Evolutionary conservation across 306 rosid genomes (phyloP).

Genomic region (Carpinus fangiana): DNA sequence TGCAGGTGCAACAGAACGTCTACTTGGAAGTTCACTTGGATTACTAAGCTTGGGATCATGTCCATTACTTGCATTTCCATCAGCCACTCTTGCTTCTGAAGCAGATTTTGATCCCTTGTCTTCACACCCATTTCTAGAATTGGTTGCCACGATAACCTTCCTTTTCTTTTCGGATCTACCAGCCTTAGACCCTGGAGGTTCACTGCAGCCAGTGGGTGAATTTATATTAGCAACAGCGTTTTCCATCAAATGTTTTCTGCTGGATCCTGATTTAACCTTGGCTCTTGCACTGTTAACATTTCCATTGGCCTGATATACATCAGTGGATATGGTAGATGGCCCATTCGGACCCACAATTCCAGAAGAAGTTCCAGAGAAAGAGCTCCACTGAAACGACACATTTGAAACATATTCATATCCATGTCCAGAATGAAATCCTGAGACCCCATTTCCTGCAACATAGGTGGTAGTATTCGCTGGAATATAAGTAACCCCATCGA

Average conservation of each 20-base stretch:
- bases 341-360: slow-evolving; percentile 64
- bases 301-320: slow-evolving; percentile 60
- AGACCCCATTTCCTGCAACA: slow-evolving; percentile 64
- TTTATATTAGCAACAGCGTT: slow-evolving; percentile 43
- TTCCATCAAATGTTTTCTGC: slow-evolving; percentile 47
- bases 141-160: slow-evolving; percentile 56
- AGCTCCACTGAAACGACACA: slow-evolving; percentile 77
- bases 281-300: slow-evolving; percentile 57
- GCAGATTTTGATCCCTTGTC: slow-evolving; percentile 52
- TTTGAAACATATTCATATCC: slow-evolving; percentile 76
- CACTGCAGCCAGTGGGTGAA: slow-evolving; percentile 46
- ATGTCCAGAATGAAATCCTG: slow-evolving; percentile 65
- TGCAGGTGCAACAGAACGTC: slow-evolving; percentile 70
- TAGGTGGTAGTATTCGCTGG: slow-evolving; percentile 61
- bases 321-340: slow-evolving; percentile 46
- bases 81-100: slow-evolving; percentile 53
- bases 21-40: slow-evolving; percentile 50
- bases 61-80: slow-evolving; percentile 57
- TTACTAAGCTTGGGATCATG: slow-evolving; percentile 45
- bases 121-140: slow-evolving; percentile 50
- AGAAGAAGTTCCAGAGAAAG: slow-evolving; percentile 51
- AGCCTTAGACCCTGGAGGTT: slow-evolving; percentile 44
- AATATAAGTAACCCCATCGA: slow-evolving; percentile 74
- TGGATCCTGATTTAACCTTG: slow-evolving; percentile 58
- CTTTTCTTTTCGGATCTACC: slow-evolving; percentile 64